Percentiles rank a stretch among this genome's conserved stretches.
Evolutionary conservation across 148 eudicot species (phyloP).

Genomic region (Silene uniflora): DNA sequence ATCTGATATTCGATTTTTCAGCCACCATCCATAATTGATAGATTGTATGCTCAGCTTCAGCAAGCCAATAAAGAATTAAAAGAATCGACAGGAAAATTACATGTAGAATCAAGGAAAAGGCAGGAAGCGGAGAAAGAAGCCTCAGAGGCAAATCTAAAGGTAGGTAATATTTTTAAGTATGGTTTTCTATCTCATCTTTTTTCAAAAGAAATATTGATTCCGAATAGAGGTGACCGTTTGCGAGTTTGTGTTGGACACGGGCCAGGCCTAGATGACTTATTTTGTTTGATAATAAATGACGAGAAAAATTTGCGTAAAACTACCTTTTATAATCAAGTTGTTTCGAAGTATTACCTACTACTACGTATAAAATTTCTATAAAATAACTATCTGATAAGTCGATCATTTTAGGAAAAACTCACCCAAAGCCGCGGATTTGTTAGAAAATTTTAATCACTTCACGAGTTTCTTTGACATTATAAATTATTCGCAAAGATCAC

Average conservation of each 20-base stretch:
- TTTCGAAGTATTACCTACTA: no score
- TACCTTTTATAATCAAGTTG: no score
- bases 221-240: background rate
- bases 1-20: background rate
- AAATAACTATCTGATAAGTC: no score
- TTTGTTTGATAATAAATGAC: no score
- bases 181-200: background rate
- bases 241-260: background rate
- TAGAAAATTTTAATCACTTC: no score
- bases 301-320: no score
- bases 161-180: background rate
- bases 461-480: no score
- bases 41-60: constrained; percentile 2
- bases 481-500: no score
- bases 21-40: background rate
- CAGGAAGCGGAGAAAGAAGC: constrained; percentile 12
- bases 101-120: background rate
- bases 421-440: no score
- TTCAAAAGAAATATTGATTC: background rate
- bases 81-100: background rate
- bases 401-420: no score
- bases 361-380: no score
- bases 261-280: no score
- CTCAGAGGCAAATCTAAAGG: constrained; percentile 14
- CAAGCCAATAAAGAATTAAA: background rate